Percentiles rank a stretch among this genome's conserved stretches.
phyloP scores from a whole-genome alignment of 441 rosid species.

The Isatis lusitanica region DNA sequence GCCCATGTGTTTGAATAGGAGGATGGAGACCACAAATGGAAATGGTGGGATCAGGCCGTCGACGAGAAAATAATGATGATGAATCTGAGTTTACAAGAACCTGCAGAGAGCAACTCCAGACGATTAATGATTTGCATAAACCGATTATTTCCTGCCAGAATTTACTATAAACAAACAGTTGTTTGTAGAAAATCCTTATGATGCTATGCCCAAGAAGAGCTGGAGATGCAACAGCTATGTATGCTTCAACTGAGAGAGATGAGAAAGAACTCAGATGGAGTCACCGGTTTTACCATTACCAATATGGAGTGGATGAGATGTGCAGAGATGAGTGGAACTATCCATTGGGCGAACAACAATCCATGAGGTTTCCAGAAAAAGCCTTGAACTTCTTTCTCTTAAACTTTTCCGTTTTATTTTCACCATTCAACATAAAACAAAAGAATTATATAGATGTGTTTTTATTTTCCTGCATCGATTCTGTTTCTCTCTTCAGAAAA shows the following conservation, averaged over 20 bases:
- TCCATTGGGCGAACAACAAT: constrained; percentile 64
- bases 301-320: constrained; percentile 70
- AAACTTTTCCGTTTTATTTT: background rate
- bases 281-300: background rate
- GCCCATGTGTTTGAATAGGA: no score
- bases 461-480: constrained; percentile 14
- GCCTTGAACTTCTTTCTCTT: constrained; percentile 34
- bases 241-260: constrained; percentile 77
- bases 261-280: constrained; percentile 87
- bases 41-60: no score
- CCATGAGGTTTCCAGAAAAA: constrained; percentile 66
- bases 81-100: no score
- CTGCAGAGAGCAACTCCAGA: no score
- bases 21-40: no score
- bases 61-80: no score
- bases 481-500: background rate
- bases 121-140: no score
- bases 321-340: constrained; percentile 79
- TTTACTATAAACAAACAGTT: background rate
- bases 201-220: constrained; percentile 84
- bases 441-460: background rate
- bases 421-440: background rate
- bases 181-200: constrained; percentile 70
- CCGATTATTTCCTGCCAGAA: no score
- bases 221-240: constrained; percentile 91